Conservation (phyloP, 2,329 filamentous ascomycete species). For the Coniochaeta sp. region DNA sequence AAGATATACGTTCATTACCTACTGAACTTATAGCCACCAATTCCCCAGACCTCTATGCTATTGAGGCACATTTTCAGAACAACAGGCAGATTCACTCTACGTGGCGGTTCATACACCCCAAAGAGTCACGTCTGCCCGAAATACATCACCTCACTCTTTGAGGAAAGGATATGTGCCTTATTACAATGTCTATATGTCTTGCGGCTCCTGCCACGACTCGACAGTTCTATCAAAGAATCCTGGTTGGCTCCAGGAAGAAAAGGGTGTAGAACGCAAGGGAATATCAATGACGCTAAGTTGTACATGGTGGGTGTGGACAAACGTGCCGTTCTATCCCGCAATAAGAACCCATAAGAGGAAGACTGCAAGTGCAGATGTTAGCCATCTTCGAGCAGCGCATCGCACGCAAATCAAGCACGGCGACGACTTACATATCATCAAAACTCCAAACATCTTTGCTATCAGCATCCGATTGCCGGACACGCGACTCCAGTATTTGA, state of each 20-base stretch:
- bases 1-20: no score
- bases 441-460: conserved; percentile 77
- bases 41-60: no score
- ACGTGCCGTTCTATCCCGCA: conserved; percentile 13
- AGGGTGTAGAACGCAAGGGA: neutral
- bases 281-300: neutral
- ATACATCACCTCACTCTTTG: neutral
- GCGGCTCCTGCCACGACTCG: neutral
- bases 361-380: neutral
- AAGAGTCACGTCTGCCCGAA: neutral
- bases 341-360: conserved; percentile 19
- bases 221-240: neutral
- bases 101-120: no score
- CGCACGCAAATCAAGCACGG: neutral
- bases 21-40: no score
- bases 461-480: conserved; percentile 94
- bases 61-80: no score
- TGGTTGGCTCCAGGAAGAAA: neutral
- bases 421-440: conserved; percentile 83
- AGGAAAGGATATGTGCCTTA: neutral
- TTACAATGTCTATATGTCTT: neutral
- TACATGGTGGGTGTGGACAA: neutral
- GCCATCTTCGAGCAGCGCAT: neutral
- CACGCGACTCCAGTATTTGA: conserved; percentile 95
- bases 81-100: no score